These are phyloP conservation scores for Phytophthora sansomeana DNA, from an alignment of 352 stramenopile species.

Conservation along the genomic window DNA sequence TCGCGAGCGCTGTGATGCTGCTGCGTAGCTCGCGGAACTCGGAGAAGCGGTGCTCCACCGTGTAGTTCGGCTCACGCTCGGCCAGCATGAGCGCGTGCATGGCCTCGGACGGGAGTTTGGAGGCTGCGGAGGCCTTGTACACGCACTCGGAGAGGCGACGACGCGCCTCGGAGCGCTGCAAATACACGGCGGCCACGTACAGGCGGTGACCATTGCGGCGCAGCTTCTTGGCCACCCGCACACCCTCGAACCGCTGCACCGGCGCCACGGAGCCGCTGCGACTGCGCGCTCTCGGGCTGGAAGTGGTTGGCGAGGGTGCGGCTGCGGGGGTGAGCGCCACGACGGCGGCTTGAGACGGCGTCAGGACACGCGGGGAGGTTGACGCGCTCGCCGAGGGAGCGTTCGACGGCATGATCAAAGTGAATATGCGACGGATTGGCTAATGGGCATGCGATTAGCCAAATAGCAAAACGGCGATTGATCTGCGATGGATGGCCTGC, in stretches of 20 bases:
- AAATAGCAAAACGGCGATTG: too few relatives aligned
- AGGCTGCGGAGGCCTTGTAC: slow-evolving; percentile 27
- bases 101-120: slow-evolving; percentile 26
- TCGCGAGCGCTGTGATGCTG: slow-evolving; percentile 15
- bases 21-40: slow-evolving; percentile 39
- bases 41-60: slow-evolving; percentile 40
- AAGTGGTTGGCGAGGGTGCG: slow-evolving; percentile 1
- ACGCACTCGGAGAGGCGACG: slow-evolving; percentile 40
- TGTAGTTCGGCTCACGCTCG: slow-evolving; percentile 46
- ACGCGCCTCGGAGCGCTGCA: slow-evolving; percentile 36
- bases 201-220: slow-evolving; percentile 34
- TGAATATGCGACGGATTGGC: slow-evolving; percentile 6
- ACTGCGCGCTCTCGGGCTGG: slow-evolving; percentile 9
- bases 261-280: slow-evolving; percentile 28
- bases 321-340: slow-evolving; percentile 19
- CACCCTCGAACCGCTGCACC: slow-evolving; percentile 41
- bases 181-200: slow-evolving; percentile 43
- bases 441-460: too few relatives aligned
- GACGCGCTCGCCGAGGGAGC: background rate
- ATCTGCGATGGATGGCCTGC: too few relatives aligned
- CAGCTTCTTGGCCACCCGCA: slow-evolving; percentile 40
- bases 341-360: slow-evolving; percentile 26
- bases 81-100: slow-evolving; percentile 39
- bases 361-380: slow-evolving; percentile 24
- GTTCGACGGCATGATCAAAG: slow-evolving; percentile 11